phyloP scores from a whole-genome alignment of 148 eudicot species.

The Dysphania ambrosioides region DNA sequence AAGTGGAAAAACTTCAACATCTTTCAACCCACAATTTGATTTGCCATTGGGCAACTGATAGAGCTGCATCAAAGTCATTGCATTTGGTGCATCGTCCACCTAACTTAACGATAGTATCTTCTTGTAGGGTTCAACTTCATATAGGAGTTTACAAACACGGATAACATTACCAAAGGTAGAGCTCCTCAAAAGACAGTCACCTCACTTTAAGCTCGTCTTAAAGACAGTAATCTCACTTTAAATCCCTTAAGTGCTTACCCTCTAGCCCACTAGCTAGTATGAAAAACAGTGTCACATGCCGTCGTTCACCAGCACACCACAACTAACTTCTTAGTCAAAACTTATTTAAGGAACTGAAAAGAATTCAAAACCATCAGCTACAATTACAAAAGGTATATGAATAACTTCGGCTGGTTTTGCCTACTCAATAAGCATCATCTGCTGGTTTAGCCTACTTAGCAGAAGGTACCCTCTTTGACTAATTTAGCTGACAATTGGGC shows the following conservation, averaged over 20 bases:
- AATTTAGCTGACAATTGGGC: neutral
- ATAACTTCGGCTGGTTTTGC: no score
- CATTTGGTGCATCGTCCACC: neutral
- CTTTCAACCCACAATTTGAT: neutral
- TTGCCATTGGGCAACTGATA: neutral
- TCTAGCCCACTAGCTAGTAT: neutral
- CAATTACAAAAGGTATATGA: no score
- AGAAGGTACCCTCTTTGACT: neutral
- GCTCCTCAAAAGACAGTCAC: neutral
- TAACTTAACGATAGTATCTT: neutral
- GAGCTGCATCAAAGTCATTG: constrained; percentile 1
- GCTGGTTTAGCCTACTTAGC: no score
- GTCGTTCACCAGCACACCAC: neutral
- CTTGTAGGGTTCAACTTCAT: neutral
- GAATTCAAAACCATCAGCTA: no score
- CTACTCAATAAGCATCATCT: no score
- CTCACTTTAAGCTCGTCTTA: no score
- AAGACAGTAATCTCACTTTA: no score
- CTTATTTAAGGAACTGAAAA: no score
- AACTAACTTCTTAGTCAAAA: no score
- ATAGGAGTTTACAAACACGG: neutral
- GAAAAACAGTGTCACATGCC: neutral
- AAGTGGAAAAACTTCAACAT: neutral
- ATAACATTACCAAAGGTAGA: neutral
- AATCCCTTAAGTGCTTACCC: neutral